Conservation (phyloP, 768 basidiomycete genomes). For the Termitomyces sp. region DNA sequence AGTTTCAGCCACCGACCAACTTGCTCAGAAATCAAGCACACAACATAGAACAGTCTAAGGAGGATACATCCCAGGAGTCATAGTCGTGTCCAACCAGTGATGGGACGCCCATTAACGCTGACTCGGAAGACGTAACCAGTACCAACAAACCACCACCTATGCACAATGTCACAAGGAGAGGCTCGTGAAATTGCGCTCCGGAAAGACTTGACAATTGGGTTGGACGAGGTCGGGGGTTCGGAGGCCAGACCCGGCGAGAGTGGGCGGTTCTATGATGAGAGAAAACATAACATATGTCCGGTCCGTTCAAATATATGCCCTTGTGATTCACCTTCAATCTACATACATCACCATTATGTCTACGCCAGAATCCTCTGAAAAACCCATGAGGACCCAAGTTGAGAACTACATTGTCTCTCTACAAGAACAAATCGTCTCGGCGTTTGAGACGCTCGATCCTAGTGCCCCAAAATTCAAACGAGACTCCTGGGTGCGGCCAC, state of each 20-base stretch:
- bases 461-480: slow-evolving; percentile 68
- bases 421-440: slow-evolving; percentile 74
- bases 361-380: slow-evolving; percentile 6
- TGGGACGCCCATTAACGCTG: too few species aligned
- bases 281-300: neutral
- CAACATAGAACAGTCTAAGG: neutral
- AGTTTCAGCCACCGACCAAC: neutral
- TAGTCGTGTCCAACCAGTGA: neutral
- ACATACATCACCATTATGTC: slow-evolving; percentile 14
- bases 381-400: slow-evolving; percentile 72
- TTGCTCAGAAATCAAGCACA: neutral
- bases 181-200: neutral
- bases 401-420: slow-evolving; percentile 72
- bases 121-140: neutral
- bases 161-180: too few species aligned
- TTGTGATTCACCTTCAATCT: neutral
- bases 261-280: neutral
- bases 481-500: slow-evolving; percentile 71
- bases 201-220: neutral
- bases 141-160: too few species aligned
- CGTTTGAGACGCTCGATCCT: slow-evolving; percentile 79
- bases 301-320: neutral
- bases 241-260: neutral
- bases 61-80: neutral
- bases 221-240: neutral